Base-by-base conservation (phyloP, 179 eudicot genomes). In the Gypsophila paniculata region DNA sequence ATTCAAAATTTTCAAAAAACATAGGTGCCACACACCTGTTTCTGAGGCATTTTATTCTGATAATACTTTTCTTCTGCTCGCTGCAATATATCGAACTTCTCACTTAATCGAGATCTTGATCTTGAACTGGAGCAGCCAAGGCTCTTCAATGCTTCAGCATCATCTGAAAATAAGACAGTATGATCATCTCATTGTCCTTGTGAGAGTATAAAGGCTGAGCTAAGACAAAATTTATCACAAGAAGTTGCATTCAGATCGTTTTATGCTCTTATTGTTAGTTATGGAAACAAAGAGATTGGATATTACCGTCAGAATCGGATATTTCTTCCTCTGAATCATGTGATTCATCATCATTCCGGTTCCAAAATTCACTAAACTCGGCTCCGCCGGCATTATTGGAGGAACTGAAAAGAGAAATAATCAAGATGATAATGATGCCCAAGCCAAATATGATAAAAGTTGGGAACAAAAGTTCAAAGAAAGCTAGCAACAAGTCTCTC, bases 41-140 rank as follows among this genome's bases (percentile, higher is more conserved):
- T 84, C 58, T 84, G 84, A 32, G 78, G 72, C 65, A 70, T 74
- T 81, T 77, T 85, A 58, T 75, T 84, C 75, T 73, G 82, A 69
- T 91, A 89, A 74, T 89, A 91, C 57, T 79, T 85, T 77, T 93
- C 98, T 86, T 93, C 98, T 51, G 93, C 96, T 73, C 84, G 89
- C 81, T 89, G 84, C 82, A 93, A 76, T 58, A 86, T 74, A 71
- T 84, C 87, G 68, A 93, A 78, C 79, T 82, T 93, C 72, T 85
- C 86, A 79, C 76, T 77, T 65, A 89, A 19, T 22, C 77, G 85
- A 51, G 83, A 78, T 79, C 77, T 83, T 59, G 89, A 83, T 70
- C 79, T 81, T 66, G 81, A 79, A 52, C 69, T 75, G 69, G 96
- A 81, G 80, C 60, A 51, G 75, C 80, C 52, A 25, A 73, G 78